Evolutionary conservation across 495 filamentous ascomycete genomes (phyloP).

Genomic region (Penicillium turbatum): DNA sequence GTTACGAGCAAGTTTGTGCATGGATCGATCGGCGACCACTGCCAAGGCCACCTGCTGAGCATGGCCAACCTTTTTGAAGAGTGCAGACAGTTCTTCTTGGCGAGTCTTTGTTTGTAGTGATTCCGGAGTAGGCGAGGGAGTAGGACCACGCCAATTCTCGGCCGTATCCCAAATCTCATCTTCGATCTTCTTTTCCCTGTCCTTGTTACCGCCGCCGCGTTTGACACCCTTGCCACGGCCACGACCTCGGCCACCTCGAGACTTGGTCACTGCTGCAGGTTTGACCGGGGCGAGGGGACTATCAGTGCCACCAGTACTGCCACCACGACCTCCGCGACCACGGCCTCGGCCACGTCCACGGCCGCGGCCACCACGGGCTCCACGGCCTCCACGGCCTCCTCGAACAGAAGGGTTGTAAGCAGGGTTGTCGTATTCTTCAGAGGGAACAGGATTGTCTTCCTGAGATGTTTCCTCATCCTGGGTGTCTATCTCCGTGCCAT

Average conservation of each 20-base stretch:
- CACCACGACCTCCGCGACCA: constrained; percentile 34
- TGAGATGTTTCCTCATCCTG: constrained; percentile 17
- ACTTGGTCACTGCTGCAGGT: constrained; percentile 15
- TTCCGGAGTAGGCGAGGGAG: constrained; percentile 33
- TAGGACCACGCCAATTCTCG: constrained; percentile 29
- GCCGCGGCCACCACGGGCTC: constrained; percentile 20
- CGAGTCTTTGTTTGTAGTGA: constrained; percentile 38
- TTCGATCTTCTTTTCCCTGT: constrained; percentile 19
- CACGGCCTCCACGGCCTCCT: constrained; percentile 35
- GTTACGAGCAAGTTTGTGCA: constrained; percentile 36
- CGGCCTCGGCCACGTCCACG: constrained; percentile 36
- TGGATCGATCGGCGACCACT: constrained; percentile 36
- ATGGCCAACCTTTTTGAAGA: constrained; percentile 42
- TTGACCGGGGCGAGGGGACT: constrained; percentile 16
- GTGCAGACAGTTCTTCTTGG: constrained; percentile 38
- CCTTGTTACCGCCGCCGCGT: constrained; percentile 12
- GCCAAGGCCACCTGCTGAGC: constrained; percentile 38
- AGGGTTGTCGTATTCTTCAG: background rate
- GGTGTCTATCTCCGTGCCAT: constrained; percentile 16
- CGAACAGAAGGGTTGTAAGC: constrained; percentile 13
- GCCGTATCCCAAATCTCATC: constrained; percentile 30
- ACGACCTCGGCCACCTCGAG: constrained; percentile 27
- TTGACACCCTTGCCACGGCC: constrained; percentile 17
- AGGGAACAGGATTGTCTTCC: constrained; percentile 11
- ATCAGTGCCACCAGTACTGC: too few species aligned